A percentile compares a stretch with the other conserved stretches of the same genome.
These are phyloP conservation scores for Noccaea caerulescens DNA, from an alignment of 345 rosid genomes.

Conservation along the genomic window DNA sequence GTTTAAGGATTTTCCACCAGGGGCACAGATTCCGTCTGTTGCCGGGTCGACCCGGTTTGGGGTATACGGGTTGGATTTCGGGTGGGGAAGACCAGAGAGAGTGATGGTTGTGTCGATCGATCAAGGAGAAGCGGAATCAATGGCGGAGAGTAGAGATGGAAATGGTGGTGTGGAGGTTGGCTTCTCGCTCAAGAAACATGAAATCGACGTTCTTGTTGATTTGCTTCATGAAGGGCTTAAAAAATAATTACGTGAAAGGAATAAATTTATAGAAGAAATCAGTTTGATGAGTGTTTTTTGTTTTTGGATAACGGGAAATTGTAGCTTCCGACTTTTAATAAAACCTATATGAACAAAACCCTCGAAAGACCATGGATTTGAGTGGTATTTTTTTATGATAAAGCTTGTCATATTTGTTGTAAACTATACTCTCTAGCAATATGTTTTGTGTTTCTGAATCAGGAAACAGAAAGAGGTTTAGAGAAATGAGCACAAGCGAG, in stretches of 20 bases:
- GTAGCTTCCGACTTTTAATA: no score
- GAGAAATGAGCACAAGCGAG: no score
- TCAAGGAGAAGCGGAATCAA: constrained; percentile 19
- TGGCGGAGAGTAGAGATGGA: constrained; percentile 36
- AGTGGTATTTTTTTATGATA: no score
- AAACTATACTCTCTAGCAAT: no score
- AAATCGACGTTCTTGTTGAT: constrained; percentile 24
- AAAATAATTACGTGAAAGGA: background rate
- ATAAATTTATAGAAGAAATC: no score
- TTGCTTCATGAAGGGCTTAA: constrained; percentile 4
- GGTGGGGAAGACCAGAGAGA: constrained; percentile 39
- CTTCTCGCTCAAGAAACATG: constrained; percentile 36
- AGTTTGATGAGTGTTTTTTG: no score
- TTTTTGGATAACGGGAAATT: no score
- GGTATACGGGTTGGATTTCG: constrained; percentile 37
- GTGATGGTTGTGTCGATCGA: constrained; percentile 23
- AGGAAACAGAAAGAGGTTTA: no score
- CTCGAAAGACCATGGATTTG: no score
- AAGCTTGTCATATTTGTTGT: no score
- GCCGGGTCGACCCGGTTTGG: constrained; percentile 41
- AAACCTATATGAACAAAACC: no score
- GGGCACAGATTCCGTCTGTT: constrained; percentile 1
- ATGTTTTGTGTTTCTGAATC: no score
- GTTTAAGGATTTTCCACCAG: background rate
- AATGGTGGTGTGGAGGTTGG: constrained; percentile 46